Base-by-base conservation (phyloP, 2,329 filamentous ascomycete genomes). In the Colletotrichum gigasporum region DNA sequence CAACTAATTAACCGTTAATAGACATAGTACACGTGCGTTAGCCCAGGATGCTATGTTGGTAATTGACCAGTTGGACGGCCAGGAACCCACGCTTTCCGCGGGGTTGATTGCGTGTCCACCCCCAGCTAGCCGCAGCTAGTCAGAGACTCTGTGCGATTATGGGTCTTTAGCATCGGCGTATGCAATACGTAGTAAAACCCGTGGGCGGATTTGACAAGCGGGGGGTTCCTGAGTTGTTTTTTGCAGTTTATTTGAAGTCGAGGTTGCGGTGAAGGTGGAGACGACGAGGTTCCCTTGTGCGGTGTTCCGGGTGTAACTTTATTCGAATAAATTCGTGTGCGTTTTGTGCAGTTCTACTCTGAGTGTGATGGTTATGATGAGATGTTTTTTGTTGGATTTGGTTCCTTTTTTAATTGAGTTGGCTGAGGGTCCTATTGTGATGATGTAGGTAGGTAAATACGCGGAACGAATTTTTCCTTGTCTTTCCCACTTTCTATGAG, bases 41-140 rank as follows among this genome's bases (percentile, higher is more conserved):
- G n/a, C n/a, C n/a, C n/a, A n/a, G n/a, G n/a, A n/a, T n/a, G n/a
- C n/a, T n/a, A n/a, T 28, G 2, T n/a, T 5, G 9, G 22, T n/a
- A 5, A 6, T 10, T 16, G 12, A 42, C 24, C 16, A 9, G 18
- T 9, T 16, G 24, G 35, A 30, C 16, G n/a, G n/a, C 51, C 51
- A 35, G 8, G 12, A 20, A 18, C 22, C 26, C 37, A 39, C 41
- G 16, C 3, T 7, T 8, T 41, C 32, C 11, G 10, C 18, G 11
- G 42, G 39, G 41, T 32, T 35, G 58, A 41, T 57, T 56, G 42
- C 58, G 58, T 42, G 58, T 41, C 51, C 58, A 35, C 30, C 20
- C 50, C 9, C 11, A 32, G 32, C 14, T 24, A 8, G n/a, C 9
- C n/a, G 14, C 16, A 34, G 20, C 11, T 18, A 50, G 28, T 50